Evolutionary conservation across 257 asterid species (phyloP).

Genomic region (Gentiana straminea): DNA sequence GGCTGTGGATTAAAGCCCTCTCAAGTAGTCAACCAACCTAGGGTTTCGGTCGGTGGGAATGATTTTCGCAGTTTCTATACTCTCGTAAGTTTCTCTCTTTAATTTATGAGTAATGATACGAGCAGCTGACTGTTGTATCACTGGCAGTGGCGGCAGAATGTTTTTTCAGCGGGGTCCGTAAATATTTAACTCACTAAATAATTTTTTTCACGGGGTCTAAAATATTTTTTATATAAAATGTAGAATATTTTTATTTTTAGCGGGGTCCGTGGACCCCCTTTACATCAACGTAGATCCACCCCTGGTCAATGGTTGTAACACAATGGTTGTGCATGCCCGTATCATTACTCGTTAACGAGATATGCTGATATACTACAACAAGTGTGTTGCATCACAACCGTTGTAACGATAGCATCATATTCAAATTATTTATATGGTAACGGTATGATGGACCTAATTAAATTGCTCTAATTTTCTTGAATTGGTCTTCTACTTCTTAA

Average conservation of each 20-base stretch:
- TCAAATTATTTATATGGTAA: no score
- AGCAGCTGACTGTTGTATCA: neutral
- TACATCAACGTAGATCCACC: no score
- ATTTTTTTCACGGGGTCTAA: neutral
- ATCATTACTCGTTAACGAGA: neutral
- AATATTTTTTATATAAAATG: neutral
- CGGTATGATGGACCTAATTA: neutral
- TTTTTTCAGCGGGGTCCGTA: no score
- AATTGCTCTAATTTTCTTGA: neutral
- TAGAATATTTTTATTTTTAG: no score
- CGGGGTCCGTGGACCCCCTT: no score
- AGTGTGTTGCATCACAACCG: no score
- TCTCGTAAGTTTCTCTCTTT: constrained; percentile 17
- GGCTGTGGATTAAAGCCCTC: constrained; percentile 48
- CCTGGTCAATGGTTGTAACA: neutral
- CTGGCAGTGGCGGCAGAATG: neutral
- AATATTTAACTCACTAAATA: no score
- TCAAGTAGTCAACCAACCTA: constrained; percentile 37
- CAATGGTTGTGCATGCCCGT: neutral
- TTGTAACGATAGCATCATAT: no score
- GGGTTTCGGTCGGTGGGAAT: constrained; percentile 54
- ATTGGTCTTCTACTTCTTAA: neutral
- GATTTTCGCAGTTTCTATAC: constrained; percentile 57
- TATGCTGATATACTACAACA: neutral
- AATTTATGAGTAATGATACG: neutral